Conservation (phyloP, 805 yeast species). For the Kuraishia floccosa region DNA sequence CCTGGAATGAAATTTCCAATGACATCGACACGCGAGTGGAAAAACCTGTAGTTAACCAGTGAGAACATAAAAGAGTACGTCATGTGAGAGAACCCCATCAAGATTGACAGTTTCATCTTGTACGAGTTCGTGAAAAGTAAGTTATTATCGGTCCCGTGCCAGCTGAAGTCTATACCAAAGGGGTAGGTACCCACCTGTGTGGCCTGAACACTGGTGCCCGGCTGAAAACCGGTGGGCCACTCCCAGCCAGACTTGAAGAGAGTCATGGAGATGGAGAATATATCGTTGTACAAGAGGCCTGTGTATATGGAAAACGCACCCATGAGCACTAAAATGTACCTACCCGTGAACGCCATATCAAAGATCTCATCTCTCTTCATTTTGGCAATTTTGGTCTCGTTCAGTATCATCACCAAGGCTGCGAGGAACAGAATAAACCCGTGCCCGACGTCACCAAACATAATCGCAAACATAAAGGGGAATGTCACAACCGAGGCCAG, state of each 20-base stretch:
- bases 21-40: slow-evolving; percentile 66
- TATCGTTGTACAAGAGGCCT: slow-evolving; percentile 87
- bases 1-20: slow-evolving; percentile 94
- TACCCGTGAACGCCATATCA: slow-evolving; percentile 92
- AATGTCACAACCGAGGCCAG: slow-evolving; percentile 90
- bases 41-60: slow-evolving; percentile 63
- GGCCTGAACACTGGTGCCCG: slow-evolving; percentile 63
- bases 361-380: slow-evolving; percentile 84
- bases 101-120: slow-evolving; percentile 91
- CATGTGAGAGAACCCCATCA: slow-evolving; percentile 95
- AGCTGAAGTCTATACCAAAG: slow-evolving; percentile 83
- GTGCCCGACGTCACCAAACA: slow-evolving; percentile 99
- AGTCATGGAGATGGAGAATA: slow-evolving; percentile 86
- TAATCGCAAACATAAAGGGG: slow-evolving; percentile 97
- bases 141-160: slow-evolving; percentile 97
- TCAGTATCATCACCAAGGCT: slow-evolving; percentile 57
- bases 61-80: slow-evolving; percentile 80
- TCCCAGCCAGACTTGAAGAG: slow-evolving; percentile 85
- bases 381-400: slow-evolving; percentile 59
- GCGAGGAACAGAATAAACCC: slow-evolving; percentile 75
- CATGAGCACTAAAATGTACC: slow-evolving; percentile 87
- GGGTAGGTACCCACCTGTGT: slow-evolving; percentile 58
- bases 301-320: slow-evolving; percentile 94
- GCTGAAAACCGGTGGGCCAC: slow-evolving; percentile 71
- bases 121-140: slow-evolving; percentile 87